A percentile compares a stretch with the other conserved stretches of the same genome.
These are phyloP conservation scores for Rosa chinensis DNA, from an alignment of 306 rosid genomes.

Conservation along the genomic window DNA sequence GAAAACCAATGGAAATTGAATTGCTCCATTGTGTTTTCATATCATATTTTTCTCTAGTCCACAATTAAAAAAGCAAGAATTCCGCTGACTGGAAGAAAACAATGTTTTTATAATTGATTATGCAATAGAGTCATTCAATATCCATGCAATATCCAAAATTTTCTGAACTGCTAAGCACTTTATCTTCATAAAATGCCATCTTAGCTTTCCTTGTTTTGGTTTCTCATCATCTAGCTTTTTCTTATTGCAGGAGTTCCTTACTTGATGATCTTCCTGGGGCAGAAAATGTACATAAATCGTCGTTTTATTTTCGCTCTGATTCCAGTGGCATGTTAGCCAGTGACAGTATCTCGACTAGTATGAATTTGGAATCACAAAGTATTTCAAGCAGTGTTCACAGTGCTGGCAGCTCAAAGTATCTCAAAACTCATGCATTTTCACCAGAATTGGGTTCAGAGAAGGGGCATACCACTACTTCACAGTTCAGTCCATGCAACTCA, in stretches of 20 bases:
- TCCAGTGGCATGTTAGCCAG: constrained; percentile 33
- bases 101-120: constrained; percentile 20
- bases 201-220: constrained; percentile 18
- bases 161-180: constrained; percentile 14
- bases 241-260: constrained; percentile 62
- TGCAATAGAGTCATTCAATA: constrained; percentile 44
- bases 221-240: constrained; percentile 26
- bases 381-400: constrained; percentile 22
- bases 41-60: not conserved
- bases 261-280: constrained; percentile 50
- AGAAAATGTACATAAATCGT: constrained; percentile 38
- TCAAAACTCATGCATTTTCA: constrained; percentile 31
- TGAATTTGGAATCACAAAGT: constrained; percentile 23
- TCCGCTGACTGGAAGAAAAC: constrained; percentile 15
- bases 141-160: constrained; percentile 37
- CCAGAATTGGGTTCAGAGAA: constrained; percentile 36
- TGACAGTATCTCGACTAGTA: constrained; percentile 24
- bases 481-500: constrained; percentile 36
- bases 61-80: constrained; percentile 29
- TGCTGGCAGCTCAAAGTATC: constrained; percentile 30
- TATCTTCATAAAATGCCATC: not conserved
- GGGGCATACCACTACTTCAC: constrained; percentile 26
- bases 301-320: constrained; percentile 48
- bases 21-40: not conserved
- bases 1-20: constrained; percentile 47